A percentile compares a stretch with the other conserved stretches of the same genome.
phyloP scores from a whole-genome alignment of 2,329 filamentous ascomycete genomes.

The Hypoxylon sp. region DNA sequence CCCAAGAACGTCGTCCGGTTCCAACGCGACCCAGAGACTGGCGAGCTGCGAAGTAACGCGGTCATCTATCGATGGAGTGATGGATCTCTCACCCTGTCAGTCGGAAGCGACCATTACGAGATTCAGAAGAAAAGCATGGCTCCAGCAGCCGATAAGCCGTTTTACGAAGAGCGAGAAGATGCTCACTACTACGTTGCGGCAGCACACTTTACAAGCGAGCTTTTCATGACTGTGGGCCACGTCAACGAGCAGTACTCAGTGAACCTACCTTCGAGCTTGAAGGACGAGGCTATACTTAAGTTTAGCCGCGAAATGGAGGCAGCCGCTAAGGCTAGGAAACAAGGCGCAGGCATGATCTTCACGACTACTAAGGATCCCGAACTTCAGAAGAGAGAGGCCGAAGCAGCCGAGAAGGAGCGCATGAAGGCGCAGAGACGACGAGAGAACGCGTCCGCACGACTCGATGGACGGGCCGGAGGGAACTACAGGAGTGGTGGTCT shows the following conservation, averaged over 20 bases:
- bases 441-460: constrained; percentile 76
- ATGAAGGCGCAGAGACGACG: constrained; percentile 75
- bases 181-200: constrained; percentile 83
- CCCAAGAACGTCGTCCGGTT: constrained; percentile 78
- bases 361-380: constrained; percentile 81
- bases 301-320: constrained; percentile 77
- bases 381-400: constrained; percentile 79
- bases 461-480: constrained; percentile 68
- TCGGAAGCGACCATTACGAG: constrained; percentile 83
- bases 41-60: constrained; percentile 80
- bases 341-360: constrained; percentile 75
- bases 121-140: constrained; percentile 79
- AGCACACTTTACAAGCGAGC: constrained; percentile 76
- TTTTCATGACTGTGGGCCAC: constrained; percentile 81
- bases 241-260: constrained; percentile 80
- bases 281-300: constrained; percentile 79
- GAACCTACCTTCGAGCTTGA: constrained; percentile 74
- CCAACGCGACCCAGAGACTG: constrained; percentile 75
- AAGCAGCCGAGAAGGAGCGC: constrained; percentile 81
- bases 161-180: constrained; percentile 79
- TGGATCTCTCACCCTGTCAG: constrained; percentile 80
- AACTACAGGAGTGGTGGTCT: constrained; percentile 68
- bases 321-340: constrained; percentile 69
- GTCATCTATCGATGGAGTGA: constrained; percentile 84
- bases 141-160: constrained; percentile 70